Evolutionary conservation across 2,329 filamentous ascomycete genomes (phyloP).

Genomic region (Dothidotthia symphoricarpi): DNA sequence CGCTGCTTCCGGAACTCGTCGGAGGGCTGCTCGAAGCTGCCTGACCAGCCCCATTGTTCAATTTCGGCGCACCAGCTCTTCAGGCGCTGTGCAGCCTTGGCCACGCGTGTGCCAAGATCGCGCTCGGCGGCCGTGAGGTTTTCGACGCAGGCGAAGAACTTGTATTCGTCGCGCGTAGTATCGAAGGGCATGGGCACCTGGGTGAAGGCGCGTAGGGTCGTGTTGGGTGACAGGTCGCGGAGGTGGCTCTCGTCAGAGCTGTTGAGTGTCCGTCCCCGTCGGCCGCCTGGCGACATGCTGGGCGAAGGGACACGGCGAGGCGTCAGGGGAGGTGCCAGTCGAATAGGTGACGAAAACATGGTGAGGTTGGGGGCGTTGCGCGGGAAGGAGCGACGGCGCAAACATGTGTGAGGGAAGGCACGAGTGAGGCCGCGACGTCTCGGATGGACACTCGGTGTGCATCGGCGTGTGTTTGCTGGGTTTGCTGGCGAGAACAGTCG

Average conservation of each 20-base stretch:
- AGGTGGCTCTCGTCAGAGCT: conserved; percentile 35
- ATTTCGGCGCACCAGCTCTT: conserved; percentile 76
- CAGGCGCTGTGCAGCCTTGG: conserved; percentile 67
- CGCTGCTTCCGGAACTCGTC: conserved; percentile 26
- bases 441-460: neutral
- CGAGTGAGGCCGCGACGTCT: conserved; percentile 4
- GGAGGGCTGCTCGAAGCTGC: conserved; percentile 46
- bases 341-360: conserved; percentile 30
- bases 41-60: conserved; percentile 59
- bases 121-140: conserved; percentile 64
- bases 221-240: conserved; percentile 42
- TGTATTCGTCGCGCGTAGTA: conserved; percentile 43
- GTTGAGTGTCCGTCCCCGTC: conserved; percentile 25
- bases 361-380: conserved; percentile 23
- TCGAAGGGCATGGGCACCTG: conserved; percentile 46
- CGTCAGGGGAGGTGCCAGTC: conserved; percentile 33
- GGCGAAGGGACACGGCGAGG: conserved; percentile 35
- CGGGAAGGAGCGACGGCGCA: conserved; percentile 19
- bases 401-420: conserved; percentile 19
- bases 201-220: conserved; percentile 45
- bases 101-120: conserved; percentile 69
- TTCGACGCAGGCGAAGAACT: conserved; percentile 57
- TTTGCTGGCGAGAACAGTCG: neutral
- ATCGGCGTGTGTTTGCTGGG: neutral
- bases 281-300: conserved; percentile 34